These are phyloP conservation scores for Buxus sempervirens DNA, from an alignment of 164 flowering plant genomes.

Conservation along the genomic window DNA sequence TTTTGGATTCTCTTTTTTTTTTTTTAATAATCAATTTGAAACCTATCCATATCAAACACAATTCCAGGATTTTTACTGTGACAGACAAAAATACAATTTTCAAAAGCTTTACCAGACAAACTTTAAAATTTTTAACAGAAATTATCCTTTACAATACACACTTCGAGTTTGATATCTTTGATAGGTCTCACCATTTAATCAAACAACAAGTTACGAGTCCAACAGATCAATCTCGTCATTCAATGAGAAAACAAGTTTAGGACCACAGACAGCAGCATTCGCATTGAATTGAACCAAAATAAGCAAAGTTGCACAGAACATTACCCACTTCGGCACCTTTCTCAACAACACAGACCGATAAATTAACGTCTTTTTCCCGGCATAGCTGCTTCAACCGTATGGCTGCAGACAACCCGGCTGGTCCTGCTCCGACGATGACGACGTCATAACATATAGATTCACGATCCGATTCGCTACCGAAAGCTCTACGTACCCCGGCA, in stretches of 20 bases:
- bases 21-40: no score
- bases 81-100: no score
- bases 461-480: slow-evolving; percentile 42
- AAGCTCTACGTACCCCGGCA: slow-evolving; percentile 31
- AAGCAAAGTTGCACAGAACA: slow-evolving; percentile 7
- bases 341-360: slow-evolving; percentile 90
- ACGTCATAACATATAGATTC: slow-evolving; percentile 81
- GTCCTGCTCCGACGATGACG: slow-evolving; percentile 95
- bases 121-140: no score
- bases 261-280: background rate
- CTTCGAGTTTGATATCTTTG: no score
- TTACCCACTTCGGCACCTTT: slow-evolving; percentile 94
- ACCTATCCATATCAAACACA: no score
- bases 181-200: no score
- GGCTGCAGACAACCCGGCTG: slow-evolving; percentile 91
- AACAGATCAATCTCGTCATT: background rate
- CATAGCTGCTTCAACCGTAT: slow-evolving; percentile 88
- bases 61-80: no score
- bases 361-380: slow-evolving; percentile 57
- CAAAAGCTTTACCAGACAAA: no score
- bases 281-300: background rate
- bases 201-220: no score
- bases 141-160: no score
- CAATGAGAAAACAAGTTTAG: background rate
- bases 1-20: no score